Percentiles rank a stretch among this genome's conserved stretches.
phyloP scores from a whole-genome alignment of 768 basidiomycete genomes.

The Mycena latifolia region DNA sequence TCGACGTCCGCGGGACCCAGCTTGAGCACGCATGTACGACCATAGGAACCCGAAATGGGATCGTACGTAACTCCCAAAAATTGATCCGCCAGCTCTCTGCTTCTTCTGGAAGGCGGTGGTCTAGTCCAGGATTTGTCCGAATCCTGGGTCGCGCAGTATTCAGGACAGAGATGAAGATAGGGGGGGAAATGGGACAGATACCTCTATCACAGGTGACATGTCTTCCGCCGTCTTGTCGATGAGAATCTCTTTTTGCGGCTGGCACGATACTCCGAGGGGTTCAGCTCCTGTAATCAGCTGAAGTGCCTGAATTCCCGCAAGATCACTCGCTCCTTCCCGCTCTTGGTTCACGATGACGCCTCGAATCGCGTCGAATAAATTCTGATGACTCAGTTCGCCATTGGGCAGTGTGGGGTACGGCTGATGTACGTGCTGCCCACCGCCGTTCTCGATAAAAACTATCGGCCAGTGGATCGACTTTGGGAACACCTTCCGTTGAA shows the following conservation, averaged over 20 bases:
- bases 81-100: slow-evolving; percentile 10
- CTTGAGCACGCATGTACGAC: slow-evolving; percentile 15
- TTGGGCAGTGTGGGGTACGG: slow-evolving; percentile 12
- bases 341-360: slow-evolving; percentile 7
- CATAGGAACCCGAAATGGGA: slow-evolving; percentile 17
- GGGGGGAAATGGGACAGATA: too few relatives aligned
- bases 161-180: too few relatives aligned
- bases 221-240: not conserved
- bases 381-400: slow-evolving; percentile 22
- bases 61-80: slow-evolving; percentile 21
- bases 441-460: slow-evolving; percentile 19
- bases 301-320: slow-evolving; percentile 17
- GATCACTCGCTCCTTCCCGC: slow-evolving; percentile 7
- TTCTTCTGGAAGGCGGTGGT: slow-evolving; percentile 6
- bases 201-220: too few relatives aligned
- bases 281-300: slow-evolving; percentile 10
- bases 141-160: not conserved
- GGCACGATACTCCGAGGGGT: not conserved
- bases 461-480: slow-evolving; percentile 1
- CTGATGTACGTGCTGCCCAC: not conserved
- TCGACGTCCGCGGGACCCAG: slow-evolving; percentile 5
- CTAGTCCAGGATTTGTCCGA: not conserved
- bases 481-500: slow-evolving; percentile 16
- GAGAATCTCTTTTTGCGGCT: slow-evolving; percentile 10
- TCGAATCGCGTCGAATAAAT: slow-evolving; percentile 22